phyloP scores from a whole-genome alignment of 306 rosid species.

The Comarum palustre region DNA sequence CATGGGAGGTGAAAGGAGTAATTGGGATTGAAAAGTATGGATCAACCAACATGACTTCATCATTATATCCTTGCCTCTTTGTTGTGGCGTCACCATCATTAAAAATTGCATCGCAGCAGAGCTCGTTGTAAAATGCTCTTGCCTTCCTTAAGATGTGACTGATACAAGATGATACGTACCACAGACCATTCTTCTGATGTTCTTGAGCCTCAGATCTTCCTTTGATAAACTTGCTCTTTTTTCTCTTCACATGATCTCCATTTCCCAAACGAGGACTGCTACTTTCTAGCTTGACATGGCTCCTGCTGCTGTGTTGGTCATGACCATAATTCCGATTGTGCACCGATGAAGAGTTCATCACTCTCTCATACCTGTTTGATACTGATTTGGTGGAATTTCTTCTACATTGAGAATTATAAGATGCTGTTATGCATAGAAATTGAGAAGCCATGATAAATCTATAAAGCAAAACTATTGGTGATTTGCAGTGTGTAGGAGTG shows the following conservation, averaged over 20 bases:
- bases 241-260: background rate
- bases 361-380: background rate
- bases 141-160: constrained; percentile 43
- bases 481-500: background rate
- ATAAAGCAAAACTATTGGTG: background rate
- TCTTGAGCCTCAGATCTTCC: background rate
- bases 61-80: constrained; percentile 16
- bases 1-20: constrained; percentile 22
- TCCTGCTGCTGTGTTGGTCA: background rate
- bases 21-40: constrained; percentile 61
- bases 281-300: background rate
- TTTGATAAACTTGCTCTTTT: background rate
- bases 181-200: constrained; percentile 34
- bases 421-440: background rate
- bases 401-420: background rate
- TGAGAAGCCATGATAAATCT: constrained; percentile 5
- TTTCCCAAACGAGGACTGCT: background rate
- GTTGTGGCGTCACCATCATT: constrained; percentile 8
- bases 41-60: constrained; percentile 38
- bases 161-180: constrained; percentile 49
- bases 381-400: background rate
- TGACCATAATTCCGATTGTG: background rate
- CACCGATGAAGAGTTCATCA: background rate
- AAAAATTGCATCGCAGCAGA: constrained; percentile 37
- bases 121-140: constrained; percentile 48